These are phyloP conservation scores for Malus fusca DNA, from an alignment of 306 rosid genomes.

Conservation along the genomic window DNA sequence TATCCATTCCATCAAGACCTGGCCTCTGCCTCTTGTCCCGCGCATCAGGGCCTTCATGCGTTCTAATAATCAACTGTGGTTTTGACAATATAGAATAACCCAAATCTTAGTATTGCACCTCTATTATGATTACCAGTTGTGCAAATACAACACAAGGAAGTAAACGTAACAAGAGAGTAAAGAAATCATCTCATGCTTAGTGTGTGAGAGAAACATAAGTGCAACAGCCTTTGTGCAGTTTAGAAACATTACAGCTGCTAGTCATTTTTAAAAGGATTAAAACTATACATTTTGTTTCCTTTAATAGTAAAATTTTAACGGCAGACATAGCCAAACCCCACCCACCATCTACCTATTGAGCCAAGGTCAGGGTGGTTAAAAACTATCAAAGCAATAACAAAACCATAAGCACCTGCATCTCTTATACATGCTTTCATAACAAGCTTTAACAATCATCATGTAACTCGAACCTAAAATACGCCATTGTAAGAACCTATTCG, in stretches of 20 bases:
- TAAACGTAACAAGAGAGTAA: neutral
- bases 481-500: neutral
- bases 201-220: neutral
- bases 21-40: constrained; percentile 77
- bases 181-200: neutral
- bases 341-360: neutral
- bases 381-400: neutral
- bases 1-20: constrained; percentile 66
- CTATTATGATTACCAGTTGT: neutral
- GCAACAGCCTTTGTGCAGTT: neutral
- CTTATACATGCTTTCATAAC: neutral
- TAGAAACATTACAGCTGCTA: neutral
- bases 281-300: neutral
- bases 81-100: constrained; percentile 11
- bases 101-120: constrained; percentile 16
- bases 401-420: neutral
- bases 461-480: neutral
- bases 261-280: neutral
- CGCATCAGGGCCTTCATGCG: constrained; percentile 96
- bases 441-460: neutral
- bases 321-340: neutral
- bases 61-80: constrained; percentile 66
- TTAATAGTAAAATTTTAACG: neutral
- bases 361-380: neutral
- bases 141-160: neutral